These are phyloP conservation scores for Platanthera guangdongensis DNA, from an alignment of 106 monocot species.

Conservation along the genomic window DNA sequence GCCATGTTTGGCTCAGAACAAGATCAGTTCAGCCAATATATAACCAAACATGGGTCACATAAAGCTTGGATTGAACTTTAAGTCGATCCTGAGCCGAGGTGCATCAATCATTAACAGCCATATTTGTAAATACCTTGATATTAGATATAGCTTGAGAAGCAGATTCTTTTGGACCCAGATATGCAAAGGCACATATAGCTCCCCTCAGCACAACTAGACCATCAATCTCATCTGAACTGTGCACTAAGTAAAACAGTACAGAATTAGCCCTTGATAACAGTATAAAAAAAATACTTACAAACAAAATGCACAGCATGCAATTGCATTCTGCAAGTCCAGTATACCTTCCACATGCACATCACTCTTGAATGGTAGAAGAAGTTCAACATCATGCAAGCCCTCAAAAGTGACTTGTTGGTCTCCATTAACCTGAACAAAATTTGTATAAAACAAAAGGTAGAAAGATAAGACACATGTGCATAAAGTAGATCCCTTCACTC, in stretches of 20 bases:
- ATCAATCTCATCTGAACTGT: constrained; percentile 51
- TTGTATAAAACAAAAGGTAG: not conserved
- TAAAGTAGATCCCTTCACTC: not conserved
- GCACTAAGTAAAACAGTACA: constrained; percentile 33
- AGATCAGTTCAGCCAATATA: not conserved
- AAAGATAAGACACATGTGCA: not conserved
- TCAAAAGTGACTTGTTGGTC: constrained; percentile 27
- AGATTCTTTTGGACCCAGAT: constrained; percentile 61
- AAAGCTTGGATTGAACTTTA: too few relatives aligned
- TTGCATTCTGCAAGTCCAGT: constrained; percentile 5
- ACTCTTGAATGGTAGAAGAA: constrained; percentile 72
- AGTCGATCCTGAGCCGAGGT: too few relatives aligned
- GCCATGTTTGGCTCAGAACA: not conserved
- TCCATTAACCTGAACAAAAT: constrained; percentile 36
- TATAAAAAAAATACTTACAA: not conserved
- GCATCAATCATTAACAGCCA: not conserved
- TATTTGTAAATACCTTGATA: constrained; percentile 55
- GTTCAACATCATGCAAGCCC: constrained; percentile 47
- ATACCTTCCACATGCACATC: constrained; percentile 39
- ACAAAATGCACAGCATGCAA: not conserved
- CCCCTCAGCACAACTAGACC: constrained; percentile 64
- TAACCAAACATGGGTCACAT: too few relatives aligned
- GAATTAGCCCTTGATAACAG: constrained; percentile 17
- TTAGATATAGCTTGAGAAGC: constrained; percentile 69
- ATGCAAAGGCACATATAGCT: constrained; percentile 57